Conservation (phyloP, 192 early-diverging fungal species). For the Backusella liffmaniae region DNA sequence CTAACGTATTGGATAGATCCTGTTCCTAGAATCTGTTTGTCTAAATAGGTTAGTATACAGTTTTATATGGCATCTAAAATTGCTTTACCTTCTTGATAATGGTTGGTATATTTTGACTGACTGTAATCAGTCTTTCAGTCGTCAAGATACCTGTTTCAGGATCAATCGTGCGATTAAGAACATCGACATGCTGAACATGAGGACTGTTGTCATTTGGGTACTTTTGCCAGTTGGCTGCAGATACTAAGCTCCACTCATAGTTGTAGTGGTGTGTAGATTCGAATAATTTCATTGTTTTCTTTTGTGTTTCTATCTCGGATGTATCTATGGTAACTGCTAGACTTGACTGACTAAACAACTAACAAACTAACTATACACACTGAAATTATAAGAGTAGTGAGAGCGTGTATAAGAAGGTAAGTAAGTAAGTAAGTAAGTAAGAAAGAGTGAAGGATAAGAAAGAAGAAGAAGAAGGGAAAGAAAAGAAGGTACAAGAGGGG, state of each 20-base stretch:
- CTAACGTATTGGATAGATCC: constrained; percentile 77
- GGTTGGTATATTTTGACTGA: constrained; percentile 81
- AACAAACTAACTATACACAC: not conserved
- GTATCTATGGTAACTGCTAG: not conserved
- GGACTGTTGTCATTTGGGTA: constrained; percentile 94
- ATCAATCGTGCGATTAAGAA: constrained; percentile 79
- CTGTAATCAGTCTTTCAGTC: constrained; percentile 90
- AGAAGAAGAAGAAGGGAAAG: not conserved
- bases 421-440: not conserved
- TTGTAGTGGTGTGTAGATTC: constrained; percentile 75
- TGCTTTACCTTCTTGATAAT: constrained; percentile 59
- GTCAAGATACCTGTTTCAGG: constrained; percentile 79
- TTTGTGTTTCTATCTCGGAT: not conserved
- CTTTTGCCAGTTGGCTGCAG: constrained; percentile 91
- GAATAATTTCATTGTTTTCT: constrained; percentile 78
- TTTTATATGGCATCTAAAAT: not conserved
- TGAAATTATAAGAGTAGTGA: not conserved
- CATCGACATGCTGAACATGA: constrained; percentile 92
- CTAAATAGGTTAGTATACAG: not conserved
- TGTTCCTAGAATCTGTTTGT: constrained; percentile 62
- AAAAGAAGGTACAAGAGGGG: not conserved
- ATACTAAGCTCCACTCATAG: constrained; percentile 82
- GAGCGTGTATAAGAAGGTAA: not conserved
- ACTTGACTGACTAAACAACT: not conserved
- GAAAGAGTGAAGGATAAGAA: not conserved